Conservation (phyloP, 371 early-diverging fungal species). For the Choanephora cucurbitarum region DNA sequence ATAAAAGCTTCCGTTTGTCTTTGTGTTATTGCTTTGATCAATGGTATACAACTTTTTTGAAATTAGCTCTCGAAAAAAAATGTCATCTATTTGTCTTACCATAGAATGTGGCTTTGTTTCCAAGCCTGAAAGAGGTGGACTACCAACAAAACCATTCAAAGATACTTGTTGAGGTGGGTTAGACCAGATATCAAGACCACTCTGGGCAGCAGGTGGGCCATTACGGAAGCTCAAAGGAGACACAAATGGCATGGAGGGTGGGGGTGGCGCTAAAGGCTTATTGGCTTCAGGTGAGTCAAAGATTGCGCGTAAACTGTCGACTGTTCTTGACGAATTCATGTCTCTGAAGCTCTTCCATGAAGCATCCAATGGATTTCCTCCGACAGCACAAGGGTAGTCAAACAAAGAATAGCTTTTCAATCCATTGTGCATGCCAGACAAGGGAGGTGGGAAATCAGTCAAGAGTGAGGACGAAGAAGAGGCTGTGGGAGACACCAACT, state of each 20-base stretch:
- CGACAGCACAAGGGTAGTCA: conserved; percentile 21
- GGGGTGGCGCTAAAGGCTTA: conserved; percentile 18
- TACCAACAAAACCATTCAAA: conserved; percentile 24
- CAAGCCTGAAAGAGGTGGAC: conserved; percentile 25
- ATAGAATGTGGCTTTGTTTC: conserved; percentile 25
- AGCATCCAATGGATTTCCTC: conserved; percentile 22
- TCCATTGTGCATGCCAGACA: conserved; percentile 8
- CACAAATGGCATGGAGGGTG: conserved; percentile 18
- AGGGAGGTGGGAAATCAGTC: conserved; percentile 14
- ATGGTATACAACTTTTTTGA: conserved; percentile 8
- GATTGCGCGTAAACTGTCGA: conserved; percentile 37
- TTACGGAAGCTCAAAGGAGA: conserved; percentile 24
- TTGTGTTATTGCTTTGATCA: conserved; percentile 25
- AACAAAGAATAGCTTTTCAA: conserved; percentile 28
- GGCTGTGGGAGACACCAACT: conserved; percentile 21
- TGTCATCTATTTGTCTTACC: conserved; percentile 5
- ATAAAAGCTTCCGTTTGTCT: conserved; percentile 11
- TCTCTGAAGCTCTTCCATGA: conserved; percentile 48
- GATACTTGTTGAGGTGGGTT: conserved; percentile 19
- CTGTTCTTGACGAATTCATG: conserved; percentile 24
- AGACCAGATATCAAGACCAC: conserved; percentile 27
- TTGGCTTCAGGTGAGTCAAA: conserved; percentile 37
- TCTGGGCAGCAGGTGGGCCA: conserved; percentile 16
- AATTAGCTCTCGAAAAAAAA: no score
- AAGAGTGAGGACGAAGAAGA: conserved; percentile 24